These are phyloP conservation scores for Saccharum hybrid DNA, from an alignment of 202 grass and related monocot genomes.

Conservation along the genomic window DNA sequence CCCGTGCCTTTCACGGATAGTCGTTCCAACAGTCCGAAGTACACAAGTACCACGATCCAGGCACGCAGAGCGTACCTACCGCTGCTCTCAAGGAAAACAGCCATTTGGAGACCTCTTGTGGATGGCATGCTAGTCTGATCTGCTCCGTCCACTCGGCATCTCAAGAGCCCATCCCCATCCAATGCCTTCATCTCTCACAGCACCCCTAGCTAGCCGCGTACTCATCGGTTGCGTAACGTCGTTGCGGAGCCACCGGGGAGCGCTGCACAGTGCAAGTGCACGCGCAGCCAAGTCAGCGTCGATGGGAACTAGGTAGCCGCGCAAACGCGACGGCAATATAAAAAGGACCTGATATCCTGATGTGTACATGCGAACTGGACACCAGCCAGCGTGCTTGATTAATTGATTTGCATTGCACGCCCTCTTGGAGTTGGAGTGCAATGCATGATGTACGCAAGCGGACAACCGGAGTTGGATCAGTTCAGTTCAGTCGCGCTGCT, in stretches of 20 bases:
- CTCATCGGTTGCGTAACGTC: not conserved
- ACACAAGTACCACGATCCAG: constrained; percentile 16
- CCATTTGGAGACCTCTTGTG: not conserved
- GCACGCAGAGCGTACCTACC: not conserved
- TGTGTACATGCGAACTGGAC: not conserved
- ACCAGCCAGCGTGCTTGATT: not conserved
- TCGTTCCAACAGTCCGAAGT: not conserved
- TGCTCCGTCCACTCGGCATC: not conserved
- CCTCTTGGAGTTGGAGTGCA: not conserved
- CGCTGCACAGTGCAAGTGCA: not conserved
- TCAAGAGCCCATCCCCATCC: not conserved
- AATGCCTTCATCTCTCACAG: too few relatives aligned
- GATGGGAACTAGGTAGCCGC: not conserved
- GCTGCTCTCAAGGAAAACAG: not conserved
- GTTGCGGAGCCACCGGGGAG: constrained; percentile 12
- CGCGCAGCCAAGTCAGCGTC: not conserved
- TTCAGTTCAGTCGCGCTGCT: not conserved
- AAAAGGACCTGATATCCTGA: not conserved
- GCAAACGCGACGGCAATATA: too few relatives aligned
- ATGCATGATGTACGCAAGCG: not conserved
- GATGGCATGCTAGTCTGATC: not conserved
- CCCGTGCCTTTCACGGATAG: not conserved
- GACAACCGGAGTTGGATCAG: too few relatives aligned
- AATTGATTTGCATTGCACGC: not conserved
- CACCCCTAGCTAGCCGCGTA: not conserved